A percentile compares a stretch with the other conserved stretches of the same genome.
Conservation (phyloP, 176 grass and related monocot species). For the Alopecurus myosuroides region DNA sequence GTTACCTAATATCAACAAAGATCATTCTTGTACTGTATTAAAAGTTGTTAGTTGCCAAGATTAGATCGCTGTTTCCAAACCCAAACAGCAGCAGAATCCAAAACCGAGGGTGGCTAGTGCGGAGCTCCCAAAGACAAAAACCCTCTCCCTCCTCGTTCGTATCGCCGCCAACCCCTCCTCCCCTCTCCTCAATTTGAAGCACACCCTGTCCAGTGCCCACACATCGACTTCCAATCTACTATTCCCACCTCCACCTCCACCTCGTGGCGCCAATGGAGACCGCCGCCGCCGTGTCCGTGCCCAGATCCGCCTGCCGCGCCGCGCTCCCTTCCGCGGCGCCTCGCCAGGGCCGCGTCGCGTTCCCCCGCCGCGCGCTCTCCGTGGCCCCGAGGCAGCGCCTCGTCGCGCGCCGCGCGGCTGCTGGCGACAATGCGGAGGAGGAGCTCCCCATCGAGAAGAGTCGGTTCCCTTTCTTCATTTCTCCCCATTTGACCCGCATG, state of each 20-base stretch:
- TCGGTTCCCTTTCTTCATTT: neutral
- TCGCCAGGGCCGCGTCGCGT: neutral
- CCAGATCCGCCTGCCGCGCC: conserved; percentile 43
- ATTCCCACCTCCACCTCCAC: neutral
- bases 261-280: conserved; percentile 39
- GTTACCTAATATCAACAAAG: too few relatives aligned
- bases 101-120: neutral
- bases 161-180: conserved; percentile 14
- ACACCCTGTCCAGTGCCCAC: neutral
- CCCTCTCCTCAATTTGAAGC: neutral
- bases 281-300: conserved; percentile 27
- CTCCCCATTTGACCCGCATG: neutral
- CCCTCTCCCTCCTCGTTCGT: conserved; percentile 17
- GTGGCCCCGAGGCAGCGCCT: neutral
- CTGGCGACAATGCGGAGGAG: conserved; percentile 4
- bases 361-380: neutral
- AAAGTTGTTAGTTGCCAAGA: neutral
- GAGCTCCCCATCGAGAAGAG: conserved; percentile 71
- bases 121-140: conserved; percentile 4
- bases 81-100: neutral
- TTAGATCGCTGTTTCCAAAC: neutral
- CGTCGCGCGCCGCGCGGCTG: conserved; percentile 27
- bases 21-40: neutral
- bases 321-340: neutral
- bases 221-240: neutral